Conservation (phyloP, 2,329 filamentous ascomycete genomes). For the Monilinia vaccinii-corymbosi region DNA sequence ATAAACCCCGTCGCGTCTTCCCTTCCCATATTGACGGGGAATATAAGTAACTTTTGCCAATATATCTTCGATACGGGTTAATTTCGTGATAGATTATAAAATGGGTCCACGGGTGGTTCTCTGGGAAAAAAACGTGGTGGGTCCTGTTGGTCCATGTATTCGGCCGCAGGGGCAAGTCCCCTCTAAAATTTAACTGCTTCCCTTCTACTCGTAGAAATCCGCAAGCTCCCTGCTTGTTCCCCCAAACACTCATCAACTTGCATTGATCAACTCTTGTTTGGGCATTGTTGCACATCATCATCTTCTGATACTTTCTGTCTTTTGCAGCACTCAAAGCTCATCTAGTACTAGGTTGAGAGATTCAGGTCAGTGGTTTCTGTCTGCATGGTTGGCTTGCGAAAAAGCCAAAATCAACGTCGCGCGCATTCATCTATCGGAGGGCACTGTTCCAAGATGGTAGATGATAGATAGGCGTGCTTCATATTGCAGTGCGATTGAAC, state of each 20-base stretch:
- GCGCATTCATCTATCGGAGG: not conserved
- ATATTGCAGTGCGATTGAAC: constrained; percentile 2
- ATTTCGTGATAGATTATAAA: not conserved
- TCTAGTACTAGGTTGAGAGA: not conserved
- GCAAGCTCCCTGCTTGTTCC: constrained; percentile 1
- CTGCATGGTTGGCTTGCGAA: no score
- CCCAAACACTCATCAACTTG: not conserved
- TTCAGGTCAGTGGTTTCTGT: not conserved
- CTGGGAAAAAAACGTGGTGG: not conserved
- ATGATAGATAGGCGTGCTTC: not conserved
- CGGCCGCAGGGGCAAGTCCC: constrained; percentile 11
- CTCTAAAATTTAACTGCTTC: constrained; percentile 9
- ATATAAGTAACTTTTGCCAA: not conserved
- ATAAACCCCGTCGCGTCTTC: no score
- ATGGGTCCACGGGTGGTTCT: not conserved
- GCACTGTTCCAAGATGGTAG: not conserved
- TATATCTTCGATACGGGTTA: constrained; percentile 4
- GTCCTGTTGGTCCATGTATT: not conserved
- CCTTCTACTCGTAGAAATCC: not conserved
- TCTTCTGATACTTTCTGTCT: not conserved
- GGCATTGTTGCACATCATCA: constrained; percentile 6
- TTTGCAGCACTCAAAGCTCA: not conserved
- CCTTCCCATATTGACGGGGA: no score
- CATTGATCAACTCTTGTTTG: constrained; percentile 4
- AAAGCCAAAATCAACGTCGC: not conserved